Evolutionary conservation across 345 rosid species (phyloP).

Genomic region (Rhodomyrtus tomentosa): DNA sequence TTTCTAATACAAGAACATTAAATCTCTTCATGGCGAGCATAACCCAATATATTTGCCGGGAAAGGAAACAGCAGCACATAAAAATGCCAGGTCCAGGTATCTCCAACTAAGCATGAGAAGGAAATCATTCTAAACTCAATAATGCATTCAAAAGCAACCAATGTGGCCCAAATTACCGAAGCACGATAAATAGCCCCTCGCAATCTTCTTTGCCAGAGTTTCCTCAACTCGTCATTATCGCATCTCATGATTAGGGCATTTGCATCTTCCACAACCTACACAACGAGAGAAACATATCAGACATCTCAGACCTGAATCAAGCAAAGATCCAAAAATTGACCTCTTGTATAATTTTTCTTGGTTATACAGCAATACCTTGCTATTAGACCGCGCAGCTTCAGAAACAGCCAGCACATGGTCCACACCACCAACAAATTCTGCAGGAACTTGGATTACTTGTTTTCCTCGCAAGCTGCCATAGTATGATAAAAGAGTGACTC

Average conservation of each 20-base stretch:
- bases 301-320: neutral
- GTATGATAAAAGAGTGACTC: neutral
- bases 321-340: neutral
- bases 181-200: conserved; percentile 84
- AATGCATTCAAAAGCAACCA: neutral
- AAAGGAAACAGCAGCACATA: neutral
- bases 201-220: conserved; percentile 76
- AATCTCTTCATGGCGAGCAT: neutral
- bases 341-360: neutral
- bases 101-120: neutral
- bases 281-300: neutral
- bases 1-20: neutral
- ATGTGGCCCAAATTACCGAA: conserved; percentile 37
- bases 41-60: neutral
- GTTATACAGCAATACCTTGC: conserved; percentile 32
- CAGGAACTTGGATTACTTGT: conserved; percentile 61
- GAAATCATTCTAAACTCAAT: neutral
- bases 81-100: neutral
- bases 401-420: conserved; percentile 72
- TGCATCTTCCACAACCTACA: conserved; percentile 77
- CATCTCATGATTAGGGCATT: conserved; percentile 61
- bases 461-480: conserved; percentile 69
- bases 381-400: conserved; percentile 43
- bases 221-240: conserved; percentile 60
- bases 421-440: conserved; percentile 54